Conservation (phyloP, 2,329 filamentous ascomycete genomes). For the Thyridium curvatum region DNA sequence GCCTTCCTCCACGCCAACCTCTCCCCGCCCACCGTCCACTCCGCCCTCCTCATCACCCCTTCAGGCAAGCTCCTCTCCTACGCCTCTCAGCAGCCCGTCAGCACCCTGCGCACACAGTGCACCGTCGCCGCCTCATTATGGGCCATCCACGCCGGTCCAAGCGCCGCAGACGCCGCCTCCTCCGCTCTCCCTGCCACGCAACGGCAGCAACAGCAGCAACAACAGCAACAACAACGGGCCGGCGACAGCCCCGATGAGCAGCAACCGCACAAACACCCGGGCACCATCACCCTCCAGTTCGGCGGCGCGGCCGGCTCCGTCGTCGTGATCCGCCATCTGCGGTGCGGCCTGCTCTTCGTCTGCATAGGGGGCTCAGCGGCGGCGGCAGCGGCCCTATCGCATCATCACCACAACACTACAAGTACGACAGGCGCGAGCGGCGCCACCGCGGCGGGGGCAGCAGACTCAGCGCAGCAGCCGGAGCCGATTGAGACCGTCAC, state of each 20-base stretch:
- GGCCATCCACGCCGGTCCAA: constrained; percentile 44
- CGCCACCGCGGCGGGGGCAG: no score
- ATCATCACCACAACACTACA: constrained; percentile 6
- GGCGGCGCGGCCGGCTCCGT: constrained; percentile 38
- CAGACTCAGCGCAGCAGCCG: neutral
- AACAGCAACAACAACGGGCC: neutral
- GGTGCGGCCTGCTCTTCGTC: constrained; percentile 56
- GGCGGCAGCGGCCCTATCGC: neutral
- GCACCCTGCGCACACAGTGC: constrained; percentile 54
- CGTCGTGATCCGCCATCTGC: constrained; percentile 51
- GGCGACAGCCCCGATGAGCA: constrained; percentile 13
- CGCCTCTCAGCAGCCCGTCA: constrained; percentile 48
- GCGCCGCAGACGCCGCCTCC: constrained; percentile 14
- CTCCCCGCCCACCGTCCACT: constrained; percentile 45
- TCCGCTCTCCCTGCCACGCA: constrained; percentile 12
- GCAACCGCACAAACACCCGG: constrained; percentile 3
- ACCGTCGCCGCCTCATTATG: constrained; percentile 59
- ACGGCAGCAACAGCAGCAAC: constrained; percentile 12
- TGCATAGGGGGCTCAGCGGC: constrained; percentile 44
- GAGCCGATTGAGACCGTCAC: no score
- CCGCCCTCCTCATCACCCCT: constrained; percentile 52
- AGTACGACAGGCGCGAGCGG: neutral
- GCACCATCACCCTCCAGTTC: constrained; percentile 50
- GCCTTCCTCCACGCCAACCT: constrained; percentile 55
- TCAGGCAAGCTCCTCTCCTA: constrained; percentile 59